These are phyloP conservation scores for Fragaria iinumae DNA, from an alignment of 306 rosid genomes.

Conservation along the genomic window DNA sequence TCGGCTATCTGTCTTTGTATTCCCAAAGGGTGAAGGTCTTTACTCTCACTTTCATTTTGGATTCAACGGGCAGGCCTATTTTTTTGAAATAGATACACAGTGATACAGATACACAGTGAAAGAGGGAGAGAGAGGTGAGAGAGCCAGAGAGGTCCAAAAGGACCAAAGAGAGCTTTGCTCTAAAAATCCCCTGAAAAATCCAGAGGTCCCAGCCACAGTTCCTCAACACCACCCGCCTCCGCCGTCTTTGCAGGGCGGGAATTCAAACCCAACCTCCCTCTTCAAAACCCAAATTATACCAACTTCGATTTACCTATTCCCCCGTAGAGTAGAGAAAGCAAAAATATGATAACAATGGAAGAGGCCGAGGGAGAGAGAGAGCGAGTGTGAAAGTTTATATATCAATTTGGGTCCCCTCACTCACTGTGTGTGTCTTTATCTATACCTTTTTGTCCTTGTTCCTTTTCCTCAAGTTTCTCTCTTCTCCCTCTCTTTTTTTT, in stretches of 20 bases:
- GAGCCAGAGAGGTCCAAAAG: background rate
- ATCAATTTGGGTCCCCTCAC: conserved; percentile 69
- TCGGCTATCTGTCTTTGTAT: background rate
- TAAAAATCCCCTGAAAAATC: conserved; percentile 36
- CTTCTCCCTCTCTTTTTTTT: background rate
- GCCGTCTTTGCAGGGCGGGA: conserved; percentile 40
- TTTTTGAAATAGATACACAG: too few relatives aligned
- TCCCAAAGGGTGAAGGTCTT: background rate
- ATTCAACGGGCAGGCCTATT: background rate
- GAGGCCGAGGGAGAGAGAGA: background rate
- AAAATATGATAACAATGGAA: background rate
- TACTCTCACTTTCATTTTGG: background rate
- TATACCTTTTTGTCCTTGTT: conserved; percentile 81
- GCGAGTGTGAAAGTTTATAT: background rate
- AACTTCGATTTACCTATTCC: background rate
- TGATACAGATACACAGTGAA: too few relatives aligned
- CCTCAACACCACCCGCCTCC: conserved; percentile 5
- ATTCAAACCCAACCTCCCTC: conserved; percentile 10
- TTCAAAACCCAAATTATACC: background rate
- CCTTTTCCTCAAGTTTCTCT: conserved; percentile 31
- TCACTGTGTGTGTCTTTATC: conserved; percentile 72
- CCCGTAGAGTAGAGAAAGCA: background rate
- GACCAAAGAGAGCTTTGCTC: background rate
- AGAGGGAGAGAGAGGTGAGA: too few relatives aligned
- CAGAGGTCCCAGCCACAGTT: conserved; percentile 27